phyloP scores from a whole-genome alignment of 352 stramenopile species.

The Halophytophthora batemanensis region DNA sequence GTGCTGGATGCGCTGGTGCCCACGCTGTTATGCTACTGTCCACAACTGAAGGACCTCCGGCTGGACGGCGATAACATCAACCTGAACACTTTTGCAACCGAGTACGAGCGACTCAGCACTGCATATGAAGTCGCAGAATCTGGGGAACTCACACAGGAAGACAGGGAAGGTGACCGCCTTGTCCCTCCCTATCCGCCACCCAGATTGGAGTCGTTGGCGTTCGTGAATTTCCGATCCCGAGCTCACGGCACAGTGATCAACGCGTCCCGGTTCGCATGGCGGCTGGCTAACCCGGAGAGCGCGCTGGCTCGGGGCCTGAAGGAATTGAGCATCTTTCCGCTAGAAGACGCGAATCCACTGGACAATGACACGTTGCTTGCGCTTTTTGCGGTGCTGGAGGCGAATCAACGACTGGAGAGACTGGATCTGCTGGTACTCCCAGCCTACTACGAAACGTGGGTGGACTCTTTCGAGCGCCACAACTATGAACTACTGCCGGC shows the following conservation, averaged over 20 bases:
- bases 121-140: neutral
- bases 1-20: neutral
- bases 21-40: neutral
- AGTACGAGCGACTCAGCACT: too few relatives aligned
- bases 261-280: neutral
- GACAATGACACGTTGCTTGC: slow-evolving; percentile 4
- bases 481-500: slow-evolving; percentile 5
- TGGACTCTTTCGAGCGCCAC: neutral
- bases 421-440: slow-evolving; percentile 3
- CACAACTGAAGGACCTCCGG: neutral
- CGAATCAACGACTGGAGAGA: slow-evolving; percentile 7
- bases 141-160: too few relatives aligned
- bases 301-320: neutral
- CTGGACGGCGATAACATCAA: slow-evolving; percentile 8
- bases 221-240: too few relatives aligned
- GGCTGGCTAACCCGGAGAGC: neutral
- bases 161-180: neutral
- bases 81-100: neutral
- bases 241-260: too few relatives aligned
- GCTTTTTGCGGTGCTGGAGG: neutral
- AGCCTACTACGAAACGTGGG: neutral
- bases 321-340: slow-evolving; percentile 4
- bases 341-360: too few relatives aligned
- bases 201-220: too few relatives aligned
- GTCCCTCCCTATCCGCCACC: too few relatives aligned